Conservation (phyloP, 306 rosid genomes). For the Vicia faba region DNA sequence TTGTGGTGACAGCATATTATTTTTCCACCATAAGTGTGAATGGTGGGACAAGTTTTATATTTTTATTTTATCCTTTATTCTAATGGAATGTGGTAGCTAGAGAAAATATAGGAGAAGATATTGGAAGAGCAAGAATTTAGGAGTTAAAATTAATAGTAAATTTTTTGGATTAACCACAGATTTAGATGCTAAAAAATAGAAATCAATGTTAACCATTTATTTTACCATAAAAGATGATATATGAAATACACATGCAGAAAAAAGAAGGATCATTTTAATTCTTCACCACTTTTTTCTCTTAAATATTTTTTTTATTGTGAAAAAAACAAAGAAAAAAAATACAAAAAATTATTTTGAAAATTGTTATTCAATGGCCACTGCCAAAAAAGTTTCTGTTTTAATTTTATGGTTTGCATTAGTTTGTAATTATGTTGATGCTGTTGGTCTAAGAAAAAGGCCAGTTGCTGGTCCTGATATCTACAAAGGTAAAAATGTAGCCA, state of each 20-base stretch:
- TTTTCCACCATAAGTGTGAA: conserved; percentile 35
- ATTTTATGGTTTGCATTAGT: conserved; percentile 35
- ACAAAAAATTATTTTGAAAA: background rate
- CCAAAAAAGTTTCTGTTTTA: conserved; percentile 31
- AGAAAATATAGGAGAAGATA: conserved; percentile 34
- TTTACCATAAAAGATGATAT: conserved; percentile 31
- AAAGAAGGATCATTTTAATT: conserved; percentile 5
- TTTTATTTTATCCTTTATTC: background rate
- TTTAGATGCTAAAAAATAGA: conserved; percentile 37
- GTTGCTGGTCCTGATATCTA: conserved; percentile 43
- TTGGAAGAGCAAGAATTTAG: conserved; percentile 31
- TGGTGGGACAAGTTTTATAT: conserved; percentile 14
- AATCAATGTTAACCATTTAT: conserved; percentile 33
- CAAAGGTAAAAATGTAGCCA: conserved; percentile 32
- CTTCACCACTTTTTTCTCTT: conserved; percentile 11
- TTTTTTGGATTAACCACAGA: conserved; percentile 5
- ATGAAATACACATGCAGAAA: conserved; percentile 2
- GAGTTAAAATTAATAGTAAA: conserved; percentile 17
- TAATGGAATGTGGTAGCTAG: conserved; percentile 33
- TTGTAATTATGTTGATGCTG: conserved; percentile 31
- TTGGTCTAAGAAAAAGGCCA: conserved; percentile 16
- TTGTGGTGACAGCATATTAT: conserved; percentile 52
- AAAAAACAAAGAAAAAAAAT: background rate
- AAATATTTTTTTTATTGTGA: too few relatives aligned
- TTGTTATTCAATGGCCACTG: conserved; percentile 45